A percentile compares a stretch with the other conserved stretches of the same genome.
These are phyloP conservation scores for Kwoniella pini DNA, from an alignment of 768 basidiomycete genomes.

Conservation along the genomic window DNA sequence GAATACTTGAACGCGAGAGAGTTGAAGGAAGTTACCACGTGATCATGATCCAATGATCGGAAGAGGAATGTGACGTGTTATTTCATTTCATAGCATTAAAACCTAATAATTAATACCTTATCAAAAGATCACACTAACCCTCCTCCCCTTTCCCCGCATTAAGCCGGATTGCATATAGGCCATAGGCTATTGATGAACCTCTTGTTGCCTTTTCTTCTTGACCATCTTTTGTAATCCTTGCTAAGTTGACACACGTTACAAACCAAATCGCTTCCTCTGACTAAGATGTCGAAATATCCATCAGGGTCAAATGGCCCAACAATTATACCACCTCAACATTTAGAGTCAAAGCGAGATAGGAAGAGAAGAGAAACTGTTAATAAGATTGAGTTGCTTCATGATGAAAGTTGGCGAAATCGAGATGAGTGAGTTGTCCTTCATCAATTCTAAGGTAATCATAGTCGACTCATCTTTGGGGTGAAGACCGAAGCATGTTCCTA, in stretches of 20 bases:
- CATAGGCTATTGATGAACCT: too few relatives aligned
- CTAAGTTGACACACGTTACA: neutral
- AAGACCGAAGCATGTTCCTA: too few relatives aligned
- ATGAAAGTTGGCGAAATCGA: conserved; percentile 53
- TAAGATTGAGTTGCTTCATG: conserved; percentile 56
- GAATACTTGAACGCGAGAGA: neutral
- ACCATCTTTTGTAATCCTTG: too few relatives aligned
- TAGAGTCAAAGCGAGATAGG: conserved; percentile 56
- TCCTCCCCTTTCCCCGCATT: conserved; percentile 5
- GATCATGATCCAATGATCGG: too few relatives aligned
- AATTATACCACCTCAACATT: conserved; percentile 44
- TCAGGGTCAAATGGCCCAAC: conserved; percentile 20
- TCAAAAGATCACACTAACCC: too few relatives aligned
- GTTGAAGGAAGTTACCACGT: conserved; percentile 4
- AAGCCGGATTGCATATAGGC: neutral
- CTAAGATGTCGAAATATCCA: conserved; percentile 20
- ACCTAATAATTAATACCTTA: too few relatives aligned
- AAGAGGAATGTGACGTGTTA: conserved; percentile 12
- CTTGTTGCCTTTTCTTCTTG: neutral
- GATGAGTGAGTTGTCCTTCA: conserved; percentile 48
- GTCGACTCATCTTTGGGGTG: too few relatives aligned
- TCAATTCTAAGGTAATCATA: too few relatives aligned
- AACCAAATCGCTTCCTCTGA: neutral
- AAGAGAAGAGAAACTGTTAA: conserved; percentile 57
- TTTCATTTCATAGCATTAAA: too few relatives aligned